These are phyloP conservation scores for Neofusicoccum umdonicola DNA, from an alignment of 2,329 filamentous ascomycete genomes.

Conservation along the genomic window DNA sequence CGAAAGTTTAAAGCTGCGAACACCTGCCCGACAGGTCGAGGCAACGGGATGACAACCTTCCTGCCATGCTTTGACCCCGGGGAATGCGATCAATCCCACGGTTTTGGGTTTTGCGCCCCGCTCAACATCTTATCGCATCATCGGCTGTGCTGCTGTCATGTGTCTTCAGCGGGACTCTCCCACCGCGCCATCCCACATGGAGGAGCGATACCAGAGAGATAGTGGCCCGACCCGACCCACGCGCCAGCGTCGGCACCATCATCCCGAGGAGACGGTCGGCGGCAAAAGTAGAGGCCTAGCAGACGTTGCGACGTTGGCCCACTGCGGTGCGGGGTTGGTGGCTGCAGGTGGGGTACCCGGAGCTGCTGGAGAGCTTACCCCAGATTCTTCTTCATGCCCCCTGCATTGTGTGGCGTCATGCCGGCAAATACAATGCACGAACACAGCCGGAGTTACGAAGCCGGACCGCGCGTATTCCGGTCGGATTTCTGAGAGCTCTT, in stretches of 20 bases:
- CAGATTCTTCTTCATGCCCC: conserved; percentile 16
- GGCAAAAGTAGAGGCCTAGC: neutral
- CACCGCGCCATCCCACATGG: too few species aligned
- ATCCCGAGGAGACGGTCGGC: neutral
- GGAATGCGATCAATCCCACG: neutral
- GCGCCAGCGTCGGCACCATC: neutral
- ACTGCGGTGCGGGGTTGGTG: neutral
- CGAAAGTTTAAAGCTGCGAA: neutral
- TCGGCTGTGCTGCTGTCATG: neutral
- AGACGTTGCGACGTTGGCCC: neutral
- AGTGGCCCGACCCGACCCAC: neutral
- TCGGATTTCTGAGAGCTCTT: neutral
- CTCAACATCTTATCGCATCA: neutral
- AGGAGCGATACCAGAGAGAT: too few species aligned
- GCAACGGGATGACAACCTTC: neutral
- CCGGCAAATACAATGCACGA: conserved; percentile 15
- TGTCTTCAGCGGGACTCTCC: neutral
- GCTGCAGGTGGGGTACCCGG: neutral
- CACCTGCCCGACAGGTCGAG: neutral
- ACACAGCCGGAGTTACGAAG: conserved; percentile 21
- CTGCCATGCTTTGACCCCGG: neutral
- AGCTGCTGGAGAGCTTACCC: neutral
- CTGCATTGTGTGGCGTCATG: conserved; percentile 18
- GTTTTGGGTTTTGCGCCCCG: neutral
- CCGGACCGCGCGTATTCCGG: conserved; percentile 20